Conservation (phyloP, 306 rosid species). For the Sphenostylis stenocarpa region DNA sequence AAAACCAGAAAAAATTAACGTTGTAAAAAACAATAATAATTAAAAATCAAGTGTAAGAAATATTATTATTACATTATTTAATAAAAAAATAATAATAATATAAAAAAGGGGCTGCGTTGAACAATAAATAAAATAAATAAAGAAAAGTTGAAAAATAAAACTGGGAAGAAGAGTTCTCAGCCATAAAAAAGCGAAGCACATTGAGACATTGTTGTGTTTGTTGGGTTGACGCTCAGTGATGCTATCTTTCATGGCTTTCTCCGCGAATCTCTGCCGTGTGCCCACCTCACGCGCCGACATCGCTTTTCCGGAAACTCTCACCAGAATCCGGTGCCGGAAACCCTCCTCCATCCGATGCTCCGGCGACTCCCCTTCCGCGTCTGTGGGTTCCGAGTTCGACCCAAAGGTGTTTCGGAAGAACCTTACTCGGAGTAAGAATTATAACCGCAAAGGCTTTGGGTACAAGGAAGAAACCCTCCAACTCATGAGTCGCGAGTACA, state of each 20-base stretch:
- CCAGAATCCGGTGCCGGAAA: constrained; percentile 47
- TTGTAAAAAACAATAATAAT: background rate
- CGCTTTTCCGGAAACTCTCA: constrained; percentile 38
- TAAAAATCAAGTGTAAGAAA: background rate
- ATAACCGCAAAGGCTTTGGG: constrained; percentile 89
- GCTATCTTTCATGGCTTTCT: constrained; percentile 59
- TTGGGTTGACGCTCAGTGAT: background rate
- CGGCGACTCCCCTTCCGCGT: constrained; percentile 43
- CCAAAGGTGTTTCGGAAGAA: constrained; percentile 86
- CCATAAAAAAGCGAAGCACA: background rate
- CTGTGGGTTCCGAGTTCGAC: constrained; percentile 67
- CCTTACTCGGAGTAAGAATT: constrained; percentile 82
- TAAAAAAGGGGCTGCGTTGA: background rate
- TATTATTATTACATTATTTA: background rate
- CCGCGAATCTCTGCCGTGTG: constrained; percentile 60
- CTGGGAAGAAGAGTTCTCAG: background rate
- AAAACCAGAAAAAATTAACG: background rate
- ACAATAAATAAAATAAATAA: background rate
- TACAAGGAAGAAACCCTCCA: constrained; percentile 78
- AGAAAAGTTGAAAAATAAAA: background rate
- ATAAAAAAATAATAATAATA: no score
- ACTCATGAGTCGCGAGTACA: constrained; percentile 89
- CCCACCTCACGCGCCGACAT: constrained; percentile 48
- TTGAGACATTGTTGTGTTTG: background rate
- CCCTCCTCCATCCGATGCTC: constrained; percentile 59